A percentile compares a stretch with the other conserved stretches of the same genome.
Conservation (phyloP, 1,139 yeast genomes). For the Yamadazyma conglobata region DNA sequence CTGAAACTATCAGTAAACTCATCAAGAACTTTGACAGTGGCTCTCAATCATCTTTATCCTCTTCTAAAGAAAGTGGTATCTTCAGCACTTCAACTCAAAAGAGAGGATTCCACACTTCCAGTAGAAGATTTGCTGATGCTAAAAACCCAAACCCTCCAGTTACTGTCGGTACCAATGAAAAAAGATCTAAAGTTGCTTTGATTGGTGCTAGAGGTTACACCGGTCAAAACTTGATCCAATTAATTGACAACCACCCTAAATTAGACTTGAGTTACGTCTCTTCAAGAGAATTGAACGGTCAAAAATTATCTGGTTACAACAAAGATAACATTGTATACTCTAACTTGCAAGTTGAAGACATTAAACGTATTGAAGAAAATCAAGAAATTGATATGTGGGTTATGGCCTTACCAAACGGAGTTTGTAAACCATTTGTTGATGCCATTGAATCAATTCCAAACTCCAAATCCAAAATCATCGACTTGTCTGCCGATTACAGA, state of each 20-base stretch:
- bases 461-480: conserved; percentile 74
- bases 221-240: conserved; percentile 85
- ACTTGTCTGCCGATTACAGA: conserved; percentile 92
- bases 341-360: conserved; percentile 84
- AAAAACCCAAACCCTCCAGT: conserved; percentile 75
- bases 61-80: conserved; percentile 39
- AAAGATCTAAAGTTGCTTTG: conserved; percentile 73
- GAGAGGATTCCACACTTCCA: conserved; percentile 35
- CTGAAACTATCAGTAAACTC: conserved; percentile 54
- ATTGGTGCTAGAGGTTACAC: conserved; percentile 99
- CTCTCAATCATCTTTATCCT: conserved; percentile 36
- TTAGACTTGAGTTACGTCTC: conserved; percentile 90
- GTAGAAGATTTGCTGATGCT: conserved; percentile 19
- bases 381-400: conserved; percentile 94
- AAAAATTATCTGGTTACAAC: conserved; percentile 80
- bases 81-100: conserved; percentile 37
- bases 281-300: conserved; percentile 90
- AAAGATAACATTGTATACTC: conserved; percentile 78
- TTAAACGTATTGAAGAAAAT: conserved; percentile 68
- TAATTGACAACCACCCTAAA: conserved; percentile 84
- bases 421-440: conserved; percentile 93
- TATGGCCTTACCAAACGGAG: conserved; percentile 98
- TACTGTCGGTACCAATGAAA: conserved; percentile 56
- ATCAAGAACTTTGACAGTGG: conserved; percentile 58
- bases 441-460: conserved; percentile 72